These are phyloP conservation scores for Arbutus unedo DNA, from an alignment of 148 eudicot genomes.

Conservation along the genomic window DNA sequence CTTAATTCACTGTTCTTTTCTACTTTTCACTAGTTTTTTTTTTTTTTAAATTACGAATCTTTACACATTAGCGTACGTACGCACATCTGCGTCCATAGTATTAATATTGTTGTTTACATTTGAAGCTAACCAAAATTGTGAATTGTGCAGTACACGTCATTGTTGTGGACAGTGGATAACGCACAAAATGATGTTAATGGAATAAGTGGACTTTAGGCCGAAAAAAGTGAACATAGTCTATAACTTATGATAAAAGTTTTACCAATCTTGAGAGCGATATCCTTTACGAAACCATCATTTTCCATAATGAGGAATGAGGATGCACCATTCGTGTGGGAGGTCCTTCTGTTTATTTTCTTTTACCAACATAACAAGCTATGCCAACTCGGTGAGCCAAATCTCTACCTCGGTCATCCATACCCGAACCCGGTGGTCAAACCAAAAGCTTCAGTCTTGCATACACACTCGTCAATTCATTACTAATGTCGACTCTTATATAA, in stretches of 20 bases:
- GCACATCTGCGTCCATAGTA: too few species aligned
- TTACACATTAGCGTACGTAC: too few species aligned
- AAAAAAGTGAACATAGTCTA: neutral
- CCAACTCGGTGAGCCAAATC: neutral
- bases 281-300: constrained; percentile 8
- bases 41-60: too few species aligned
- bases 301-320: neutral
- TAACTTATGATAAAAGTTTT: neutral
- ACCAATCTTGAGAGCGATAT: neutral
- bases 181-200: neutral
- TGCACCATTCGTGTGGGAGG: constrained; percentile 2
- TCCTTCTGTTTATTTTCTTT: neutral
- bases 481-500: too few species aligned
- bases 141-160: neutral
- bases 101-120: neutral
- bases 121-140: neutral
- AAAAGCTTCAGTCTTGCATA: too few species aligned
- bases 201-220: neutral
- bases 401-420: too few species aligned
- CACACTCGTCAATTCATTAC: too few species aligned
- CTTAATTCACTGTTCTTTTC: too few species aligned
- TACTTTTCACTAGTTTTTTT: too few species aligned
- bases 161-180: neutral
- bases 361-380: neutral
- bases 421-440: too few species aligned